These are phyloP conservation scores for Limnomonas spitsbergensis DNA, from an alignment of 139 green algal genomes.

Conservation along the genomic window DNA sequence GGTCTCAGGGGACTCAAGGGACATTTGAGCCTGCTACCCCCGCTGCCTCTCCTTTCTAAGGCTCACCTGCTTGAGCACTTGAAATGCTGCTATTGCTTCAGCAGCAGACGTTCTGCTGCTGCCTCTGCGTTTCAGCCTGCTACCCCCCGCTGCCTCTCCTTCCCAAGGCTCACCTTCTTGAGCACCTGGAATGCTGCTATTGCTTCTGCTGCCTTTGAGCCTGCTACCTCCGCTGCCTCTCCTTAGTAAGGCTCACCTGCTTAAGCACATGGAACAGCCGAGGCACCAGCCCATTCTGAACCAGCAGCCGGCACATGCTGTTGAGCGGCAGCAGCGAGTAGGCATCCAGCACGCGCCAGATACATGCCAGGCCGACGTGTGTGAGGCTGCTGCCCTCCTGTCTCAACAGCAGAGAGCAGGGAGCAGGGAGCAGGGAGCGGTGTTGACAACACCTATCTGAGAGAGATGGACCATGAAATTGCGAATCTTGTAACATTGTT, in stretches of 20 bases:
- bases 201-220: constrained; percentile 7
- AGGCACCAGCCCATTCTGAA: constrained; percentile 43
- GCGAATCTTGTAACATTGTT: too few species aligned
- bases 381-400: constrained; percentile 31
- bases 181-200: constrained; percentile 11
- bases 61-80: too few species aligned
- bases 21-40: too few species aligned
- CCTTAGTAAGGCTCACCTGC: constrained; percentile 32
- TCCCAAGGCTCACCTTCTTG: too few species aligned
- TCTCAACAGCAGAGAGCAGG: neutral
- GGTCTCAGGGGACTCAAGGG: too few species aligned
- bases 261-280: constrained; percentile 56
- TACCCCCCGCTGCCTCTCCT: too few species aligned
- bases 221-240: neutral
- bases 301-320: constrained; percentile 66
- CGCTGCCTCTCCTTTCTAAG: too few species aligned
- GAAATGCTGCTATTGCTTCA: too few species aligned
- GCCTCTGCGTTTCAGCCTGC: too few species aligned
- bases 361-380: constrained; percentile 41
- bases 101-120: too few species aligned
- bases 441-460: too few species aligned
- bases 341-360: constrained; percentile 59
- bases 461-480: too few species aligned
- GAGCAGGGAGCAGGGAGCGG: neutral
- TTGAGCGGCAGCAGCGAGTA: constrained; percentile 49